phyloP scores from a whole-genome alignment of 192 early-diverging fungal genomes.

The Geranomyces variabilis region DNA sequence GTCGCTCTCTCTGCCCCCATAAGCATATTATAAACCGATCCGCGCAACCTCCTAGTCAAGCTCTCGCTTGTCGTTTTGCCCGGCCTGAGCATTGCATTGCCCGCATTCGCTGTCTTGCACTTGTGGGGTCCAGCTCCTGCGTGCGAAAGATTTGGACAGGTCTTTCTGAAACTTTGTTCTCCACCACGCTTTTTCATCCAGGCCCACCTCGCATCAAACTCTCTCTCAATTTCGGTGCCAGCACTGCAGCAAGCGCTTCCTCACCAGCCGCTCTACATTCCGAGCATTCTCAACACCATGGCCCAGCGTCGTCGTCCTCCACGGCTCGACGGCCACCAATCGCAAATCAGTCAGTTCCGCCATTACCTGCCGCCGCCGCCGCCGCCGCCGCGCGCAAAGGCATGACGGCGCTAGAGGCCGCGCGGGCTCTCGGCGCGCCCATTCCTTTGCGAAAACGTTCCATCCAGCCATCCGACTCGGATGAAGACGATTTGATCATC shows the following conservation, averaged over 20 bases:
- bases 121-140: too few species aligned
- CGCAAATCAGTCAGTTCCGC: neutral
- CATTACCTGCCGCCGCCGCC: neutral
- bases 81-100: too few species aligned
- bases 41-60: too few species aligned
- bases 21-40: too few species aligned
- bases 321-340: neutral
- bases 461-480: conserved; percentile 11
- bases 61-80: too few species aligned
- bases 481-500: conserved; percentile 1
- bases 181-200: neutral
- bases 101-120: too few species aligned
- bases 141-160: too few species aligned
- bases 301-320: neutral
- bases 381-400: conserved; percentile 6
- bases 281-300: neutral
- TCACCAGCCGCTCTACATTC: neutral
- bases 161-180: too few species aligned
- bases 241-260: neutral
- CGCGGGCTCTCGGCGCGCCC: conserved; percentile 18
- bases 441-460: neutral
- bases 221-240: conserved; percentile 17
- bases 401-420: conserved; percentile 20
- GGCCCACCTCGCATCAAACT: conserved; percentile 20
- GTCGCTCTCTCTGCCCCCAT: too few species aligned